These are phyloP conservation scores for Leccinellum albellum DNA, from an alignment of 768 basidiomycete genomes.

Conservation along the genomic window DNA sequence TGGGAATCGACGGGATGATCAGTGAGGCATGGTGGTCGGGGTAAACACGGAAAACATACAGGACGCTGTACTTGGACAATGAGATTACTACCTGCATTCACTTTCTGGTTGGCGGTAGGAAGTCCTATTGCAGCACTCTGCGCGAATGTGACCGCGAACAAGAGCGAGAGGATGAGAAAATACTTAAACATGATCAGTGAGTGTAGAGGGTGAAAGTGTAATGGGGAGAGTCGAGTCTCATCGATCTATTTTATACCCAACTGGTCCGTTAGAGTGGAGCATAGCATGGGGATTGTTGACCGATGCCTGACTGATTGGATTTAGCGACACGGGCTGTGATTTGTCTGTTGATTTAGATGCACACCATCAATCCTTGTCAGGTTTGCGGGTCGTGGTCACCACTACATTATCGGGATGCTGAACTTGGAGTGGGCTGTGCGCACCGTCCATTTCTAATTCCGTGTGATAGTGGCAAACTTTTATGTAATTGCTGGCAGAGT, in stretches of 20 bases:
- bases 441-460: too few relatives aligned
- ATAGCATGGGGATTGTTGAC: too few relatives aligned
- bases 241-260: neutral
- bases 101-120: slow-evolving; percentile 29
- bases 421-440: too few relatives aligned
- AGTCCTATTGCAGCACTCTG: slow-evolving; percentile 40
- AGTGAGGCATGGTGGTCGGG: neutral
- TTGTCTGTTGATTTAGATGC: too few relatives aligned
- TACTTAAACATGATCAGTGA: slow-evolving; percentile 15
- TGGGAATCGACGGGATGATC: slow-evolving; percentile 9
- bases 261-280: too few relatives aligned
- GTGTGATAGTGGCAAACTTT: too few relatives aligned
- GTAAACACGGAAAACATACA: slow-evolving; percentile 28
- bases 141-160: slow-evolving; percentile 25
- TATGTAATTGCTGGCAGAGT: too few relatives aligned
- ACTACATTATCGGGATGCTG: too few relatives aligned
- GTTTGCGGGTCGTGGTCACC: too few relatives aligned
- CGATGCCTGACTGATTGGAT: too few relatives aligned
- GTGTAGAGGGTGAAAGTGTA: neutral
- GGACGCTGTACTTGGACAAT: slow-evolving; percentile 47
- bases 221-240: neutral
- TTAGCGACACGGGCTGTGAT: too few relatives aligned
- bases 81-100: slow-evolving; percentile 37
- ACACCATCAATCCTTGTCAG: too few relatives aligned
- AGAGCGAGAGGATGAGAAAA: slow-evolving; percentile 11